These are phyloP conservation scores for Penicillium herquei DNA, from an alignment of 495 filamentous ascomycete genomes.

Conservation along the genomic window DNA sequence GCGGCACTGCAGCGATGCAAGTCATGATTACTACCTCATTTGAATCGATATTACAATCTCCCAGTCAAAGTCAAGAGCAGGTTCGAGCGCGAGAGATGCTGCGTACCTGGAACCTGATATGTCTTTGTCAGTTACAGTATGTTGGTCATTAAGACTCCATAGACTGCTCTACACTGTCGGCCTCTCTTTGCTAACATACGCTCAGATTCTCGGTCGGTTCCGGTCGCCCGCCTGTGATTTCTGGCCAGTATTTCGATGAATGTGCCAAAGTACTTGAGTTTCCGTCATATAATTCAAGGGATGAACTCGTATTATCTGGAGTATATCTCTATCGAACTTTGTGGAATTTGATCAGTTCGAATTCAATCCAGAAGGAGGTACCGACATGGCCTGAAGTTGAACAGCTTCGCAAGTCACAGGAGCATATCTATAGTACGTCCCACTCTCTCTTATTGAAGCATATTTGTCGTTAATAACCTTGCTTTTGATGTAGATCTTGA, in stretches of 20 bases:
- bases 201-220: constrained; percentile 16
- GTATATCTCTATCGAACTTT: constrained; percentile 13
- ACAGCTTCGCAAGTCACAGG: constrained; percentile 8
- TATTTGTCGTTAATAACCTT: neutral
- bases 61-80: neutral
- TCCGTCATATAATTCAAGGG: constrained; percentile 12
- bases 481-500: constrained; percentile 12
- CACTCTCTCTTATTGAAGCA: too few relatives aligned
- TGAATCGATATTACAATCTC: constrained; percentile 6
- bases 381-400: constrained; percentile 16
- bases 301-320: constrained; percentile 16
- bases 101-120: constrained; percentile 21
- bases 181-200: neutral
- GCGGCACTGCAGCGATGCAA: constrained; percentile 17
- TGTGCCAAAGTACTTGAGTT: constrained; percentile 16
- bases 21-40: constrained; percentile 15
- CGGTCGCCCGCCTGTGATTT: constrained; percentile 17
- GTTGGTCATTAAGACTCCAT: neutral
- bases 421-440: constrained; percentile 15
- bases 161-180: too few relatives aligned
- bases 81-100: constrained; percentile 6
- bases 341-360: constrained; percentile 13
- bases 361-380: constrained; percentile 6
- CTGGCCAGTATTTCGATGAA: constrained; percentile 16
- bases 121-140: constrained; percentile 19